A percentile compares a stretch with the other conserved stretches of the same genome.
These are phyloP conservation scores for Knoxia roxburghii DNA, from an alignment of 257 asterid species.

Conservation along the genomic window DNA sequence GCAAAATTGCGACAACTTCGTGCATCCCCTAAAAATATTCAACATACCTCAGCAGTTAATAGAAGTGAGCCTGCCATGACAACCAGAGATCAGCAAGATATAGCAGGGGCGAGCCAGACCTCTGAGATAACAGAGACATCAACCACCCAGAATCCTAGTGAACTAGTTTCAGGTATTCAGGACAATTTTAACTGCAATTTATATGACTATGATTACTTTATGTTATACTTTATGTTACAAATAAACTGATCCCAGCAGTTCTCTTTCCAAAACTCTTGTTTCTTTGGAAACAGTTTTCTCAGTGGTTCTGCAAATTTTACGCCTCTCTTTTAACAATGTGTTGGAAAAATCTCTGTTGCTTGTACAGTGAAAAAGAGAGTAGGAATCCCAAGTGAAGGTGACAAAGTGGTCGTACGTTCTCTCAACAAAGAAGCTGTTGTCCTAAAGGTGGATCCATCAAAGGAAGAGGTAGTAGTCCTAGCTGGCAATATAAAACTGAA, in stretches of 20 bases:
- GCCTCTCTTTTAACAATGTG: not conserved
- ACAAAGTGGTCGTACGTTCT: slow-evolving; percentile 69
- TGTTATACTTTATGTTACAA: too few relatives aligned
- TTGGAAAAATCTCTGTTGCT: not conserved
- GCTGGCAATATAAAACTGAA: slow-evolving; percentile 82
- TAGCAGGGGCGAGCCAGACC: slow-evolving; percentile 17
- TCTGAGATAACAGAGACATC: slow-evolving; percentile 25
- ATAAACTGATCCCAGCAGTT: not conserved
- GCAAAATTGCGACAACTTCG: slow-evolving; percentile 59
- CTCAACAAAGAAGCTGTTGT: slow-evolving; percentile 62
- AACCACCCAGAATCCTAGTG: slow-evolving; percentile 24
- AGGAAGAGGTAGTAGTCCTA: slow-evolving; percentile 68
- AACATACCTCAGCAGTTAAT: slow-evolving; percentile 18
- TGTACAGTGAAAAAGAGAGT: slow-evolving; percentile 35
- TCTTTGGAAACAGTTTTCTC: not conserved
- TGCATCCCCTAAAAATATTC: slow-evolving; percentile 24
- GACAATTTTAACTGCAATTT: not conserved
- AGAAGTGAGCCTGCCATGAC: slow-evolving; percentile 6
- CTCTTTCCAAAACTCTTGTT: not conserved
- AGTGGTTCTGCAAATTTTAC: not conserved
- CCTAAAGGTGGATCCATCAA: slow-evolving; percentile 58
- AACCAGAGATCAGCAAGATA: slow-evolving; percentile 14
- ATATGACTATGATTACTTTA: too few relatives aligned
- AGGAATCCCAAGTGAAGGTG: slow-evolving; percentile 66
- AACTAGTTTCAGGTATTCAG: slow-evolving; percentile 41